Conservation (phyloP, 352 stramenopile genomes). For the Detonula confervacea region DNA sequence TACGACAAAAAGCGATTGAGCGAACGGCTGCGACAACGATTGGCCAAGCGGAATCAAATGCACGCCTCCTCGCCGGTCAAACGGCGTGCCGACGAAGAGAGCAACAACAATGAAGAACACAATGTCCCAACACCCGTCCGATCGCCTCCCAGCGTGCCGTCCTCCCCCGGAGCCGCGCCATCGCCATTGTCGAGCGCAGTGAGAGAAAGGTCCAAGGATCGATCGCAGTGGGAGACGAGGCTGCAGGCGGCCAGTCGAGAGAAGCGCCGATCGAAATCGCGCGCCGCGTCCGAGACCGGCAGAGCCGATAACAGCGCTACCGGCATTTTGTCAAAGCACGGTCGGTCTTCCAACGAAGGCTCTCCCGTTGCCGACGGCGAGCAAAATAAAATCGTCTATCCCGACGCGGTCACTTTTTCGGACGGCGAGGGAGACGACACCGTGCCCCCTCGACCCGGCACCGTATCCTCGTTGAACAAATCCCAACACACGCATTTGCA, state of each 20-base stretch:
- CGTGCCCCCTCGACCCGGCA: neutral
- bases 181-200: no score
- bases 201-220: neutral
- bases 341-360: neutral
- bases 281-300: neutral
- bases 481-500: no score
- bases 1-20: constrained; percentile 29
- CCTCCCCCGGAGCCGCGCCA: no score
- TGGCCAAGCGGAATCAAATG: constrained; percentile 31
- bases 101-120: neutral
- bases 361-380: no score
- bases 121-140: no score
- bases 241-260: constrained; percentile 1
- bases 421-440: constrained; percentile 26
- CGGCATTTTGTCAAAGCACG: neutral
- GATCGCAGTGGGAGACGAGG: neutral
- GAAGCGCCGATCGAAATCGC: neutral
- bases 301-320: neutral
- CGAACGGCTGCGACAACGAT: constrained; percentile 23
- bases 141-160: no score
- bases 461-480: no score
- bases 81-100: neutral
- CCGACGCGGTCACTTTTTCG: constrained; percentile 36
- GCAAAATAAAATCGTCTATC: no score
- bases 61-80: neutral